These are phyloP conservation scores for Mollisiaceae sp. DNA, from an alignment of 2,329 filamentous ascomycete species.

Conservation along the genomic window DNA sequence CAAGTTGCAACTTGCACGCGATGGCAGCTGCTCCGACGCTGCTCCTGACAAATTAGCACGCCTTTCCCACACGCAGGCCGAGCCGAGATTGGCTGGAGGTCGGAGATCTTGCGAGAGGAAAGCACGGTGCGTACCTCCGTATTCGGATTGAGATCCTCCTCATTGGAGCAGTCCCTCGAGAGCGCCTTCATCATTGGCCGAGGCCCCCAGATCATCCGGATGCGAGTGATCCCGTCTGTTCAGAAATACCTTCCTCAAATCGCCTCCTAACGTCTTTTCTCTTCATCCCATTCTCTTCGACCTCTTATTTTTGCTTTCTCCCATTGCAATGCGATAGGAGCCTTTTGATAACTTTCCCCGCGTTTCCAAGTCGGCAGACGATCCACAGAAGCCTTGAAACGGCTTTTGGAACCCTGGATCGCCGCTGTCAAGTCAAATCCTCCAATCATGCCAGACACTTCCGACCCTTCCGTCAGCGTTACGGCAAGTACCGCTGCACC, in stretches of 20 bases:
- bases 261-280: background rate
- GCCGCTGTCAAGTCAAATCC: background rate
- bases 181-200: background rate
- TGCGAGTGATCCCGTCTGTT: constrained; percentile 2
- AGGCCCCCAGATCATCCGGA: background rate
- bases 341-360: constrained; percentile 1
- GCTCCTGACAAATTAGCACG: background rate
- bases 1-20: too few relatives aligned
- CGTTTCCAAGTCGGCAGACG: background rate
- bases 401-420: constrained; percentile 10
- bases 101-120: background rate
- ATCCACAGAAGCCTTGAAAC: background rate
- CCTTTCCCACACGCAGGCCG: background rate
- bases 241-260: background rate
- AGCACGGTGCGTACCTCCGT: background rate
- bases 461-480: constrained; percentile 9
- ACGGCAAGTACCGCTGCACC: constrained; percentile 29
- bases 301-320: background rate
- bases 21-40: background rate
- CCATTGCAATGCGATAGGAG: background rate
- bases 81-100: background rate
- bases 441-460: constrained; percentile 29
- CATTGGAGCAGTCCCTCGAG: background rate
- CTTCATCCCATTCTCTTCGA: constrained; percentile 7
- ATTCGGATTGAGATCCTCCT: background rate